phyloP scores from a whole-genome alignment of 2,329 filamentous ascomycete genomes.

The Sclerotinia nivalis region DNA sequence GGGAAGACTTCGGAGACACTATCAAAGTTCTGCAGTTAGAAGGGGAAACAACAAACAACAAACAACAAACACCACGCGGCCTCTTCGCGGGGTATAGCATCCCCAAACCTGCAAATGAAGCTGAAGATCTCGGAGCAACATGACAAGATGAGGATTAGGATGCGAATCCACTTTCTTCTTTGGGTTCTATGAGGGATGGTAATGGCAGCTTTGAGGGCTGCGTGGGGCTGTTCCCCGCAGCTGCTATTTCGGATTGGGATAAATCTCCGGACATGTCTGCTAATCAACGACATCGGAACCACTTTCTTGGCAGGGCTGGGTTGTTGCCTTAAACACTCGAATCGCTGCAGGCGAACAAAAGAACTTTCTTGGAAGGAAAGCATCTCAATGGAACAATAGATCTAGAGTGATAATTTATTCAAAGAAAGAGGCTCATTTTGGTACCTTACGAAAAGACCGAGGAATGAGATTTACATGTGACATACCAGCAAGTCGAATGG shows the following conservation, averaged over 20 bases:
- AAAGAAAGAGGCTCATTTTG: too few species aligned
- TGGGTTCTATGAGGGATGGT: neutral
- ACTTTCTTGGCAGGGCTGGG: constrained; percentile 1
- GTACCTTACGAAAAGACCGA: neutral
- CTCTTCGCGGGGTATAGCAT: neutral
- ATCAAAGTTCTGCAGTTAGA: neutral
- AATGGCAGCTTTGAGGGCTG: neutral
- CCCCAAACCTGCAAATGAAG: neutral
- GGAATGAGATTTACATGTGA: neutral
- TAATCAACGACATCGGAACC: neutral
- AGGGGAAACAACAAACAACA: neutral
- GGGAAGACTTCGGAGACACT: constrained; percentile 3
- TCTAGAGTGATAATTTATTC: neutral
- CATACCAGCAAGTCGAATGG: neutral
- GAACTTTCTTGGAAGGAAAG: neutral
- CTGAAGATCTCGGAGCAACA: neutral
- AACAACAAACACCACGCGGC: neutral
- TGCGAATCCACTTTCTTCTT: constrained; percentile 1
- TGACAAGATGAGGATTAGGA: neutral
- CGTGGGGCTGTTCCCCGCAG: neutral
- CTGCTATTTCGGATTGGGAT: neutral
- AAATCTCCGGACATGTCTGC: neutral
- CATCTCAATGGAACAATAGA: neutral
- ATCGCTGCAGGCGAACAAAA: neutral
- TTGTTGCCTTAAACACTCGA: neutral